Conservation (phyloP, 805 yeast species). For the Blastobotrys parvus region DNA sequence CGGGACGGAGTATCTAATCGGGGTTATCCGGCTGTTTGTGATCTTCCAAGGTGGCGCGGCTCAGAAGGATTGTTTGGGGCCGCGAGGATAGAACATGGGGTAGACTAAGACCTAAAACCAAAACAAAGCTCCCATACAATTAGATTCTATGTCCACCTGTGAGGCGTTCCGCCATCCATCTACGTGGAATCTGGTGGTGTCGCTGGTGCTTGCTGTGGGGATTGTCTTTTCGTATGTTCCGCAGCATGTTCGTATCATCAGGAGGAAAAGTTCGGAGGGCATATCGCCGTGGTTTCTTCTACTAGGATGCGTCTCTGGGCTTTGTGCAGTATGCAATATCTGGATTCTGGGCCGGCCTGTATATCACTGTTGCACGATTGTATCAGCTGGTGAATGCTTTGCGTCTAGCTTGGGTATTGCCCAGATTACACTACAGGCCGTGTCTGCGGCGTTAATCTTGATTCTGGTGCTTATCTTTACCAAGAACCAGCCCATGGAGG, state of each 20-base stretch:
- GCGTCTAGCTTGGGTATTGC: slow-evolving; percentile 57
- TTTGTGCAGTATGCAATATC: slow-evolving; percentile 60
- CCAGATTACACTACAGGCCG: slow-evolving; percentile 58
- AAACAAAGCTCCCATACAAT: too few relatives aligned
- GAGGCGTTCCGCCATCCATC: slow-evolving; percentile 28
- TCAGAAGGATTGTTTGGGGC: not conserved
- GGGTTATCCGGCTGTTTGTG: too few relatives aligned
- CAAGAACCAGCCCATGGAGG: slow-evolving; percentile 27
- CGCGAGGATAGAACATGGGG: too few relatives aligned
- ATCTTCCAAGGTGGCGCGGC: too few relatives aligned
- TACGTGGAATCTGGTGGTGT: slow-evolving; percentile 37
- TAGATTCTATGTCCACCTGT: not conserved
- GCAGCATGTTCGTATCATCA: slow-evolving; percentile 55
- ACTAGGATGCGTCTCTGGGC: slow-evolving; percentile 62
- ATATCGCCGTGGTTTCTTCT: slow-evolving; percentile 63
- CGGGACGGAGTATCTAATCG: too few relatives aligned
- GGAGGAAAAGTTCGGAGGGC: slow-evolving; percentile 64
- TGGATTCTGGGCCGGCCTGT: slow-evolving; percentile 53
- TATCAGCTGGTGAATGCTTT: slow-evolving; percentile 49
- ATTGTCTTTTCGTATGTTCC: slow-evolving; percentile 67
- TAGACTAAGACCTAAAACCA: too few relatives aligned
- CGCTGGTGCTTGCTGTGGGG: slow-evolving; percentile 52
- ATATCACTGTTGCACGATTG: slow-evolving; percentile 46
- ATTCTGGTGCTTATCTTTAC: slow-evolving; percentile 41
- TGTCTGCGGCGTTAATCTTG: slow-evolving; percentile 50